Evolutionary conservation across 805 yeast genomes (phyloP), one percentile per base, ranked within the genome.

Genomic region (Sporopachydermia lactativora): DNA sequence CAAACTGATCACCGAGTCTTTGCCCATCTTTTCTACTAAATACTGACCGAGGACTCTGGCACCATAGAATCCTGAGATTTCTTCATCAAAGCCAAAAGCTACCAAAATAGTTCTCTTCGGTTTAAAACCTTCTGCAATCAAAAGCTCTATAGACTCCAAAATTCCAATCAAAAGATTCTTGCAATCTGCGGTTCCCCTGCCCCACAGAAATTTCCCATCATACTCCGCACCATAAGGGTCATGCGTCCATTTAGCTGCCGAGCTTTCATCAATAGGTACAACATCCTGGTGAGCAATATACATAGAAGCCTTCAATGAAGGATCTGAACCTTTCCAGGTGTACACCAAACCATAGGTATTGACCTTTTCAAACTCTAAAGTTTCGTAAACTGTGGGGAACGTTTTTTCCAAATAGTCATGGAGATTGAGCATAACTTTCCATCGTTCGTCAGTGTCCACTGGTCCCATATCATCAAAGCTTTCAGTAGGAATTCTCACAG

Each of bases 41-140:
- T 58, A 60, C 34, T 65, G 46, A 6, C 70, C 65, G 15, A 83
- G 59, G n/a, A 57, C 41, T 1, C 52, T 47, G 4, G 94, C 94
- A 40, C 89, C 88, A 4, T 62, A 55, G 15, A 47, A 43, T 3
- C 94, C 94, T 31, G 72, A 65, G 34, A 71, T 68, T 53, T 84
- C 95, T 60, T 83, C 95, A 52, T 84, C 94, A 48, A 73, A 80
- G 1, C 94, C 94, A 51, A 77, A 73, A 0, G 82, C 75, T 2
- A 78, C 53, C 6, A 83, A 45, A 13, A 81, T 54, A 1, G 83
- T 68, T 57, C 94, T 71, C 40, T 65, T 55, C n/a, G 86, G 83
- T 36, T 52, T 42, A 58, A 66, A 80, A 1, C 67, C 76, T 15
- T 65, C 66, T 24, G 59, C 49, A 18, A 81, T 52, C 24, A 80